Evolutionary conservation across 176 grass and related monocot species (phyloP), one percentile per base, ranked within the genome.

Genomic region (Eragrostis curvula): DNA sequence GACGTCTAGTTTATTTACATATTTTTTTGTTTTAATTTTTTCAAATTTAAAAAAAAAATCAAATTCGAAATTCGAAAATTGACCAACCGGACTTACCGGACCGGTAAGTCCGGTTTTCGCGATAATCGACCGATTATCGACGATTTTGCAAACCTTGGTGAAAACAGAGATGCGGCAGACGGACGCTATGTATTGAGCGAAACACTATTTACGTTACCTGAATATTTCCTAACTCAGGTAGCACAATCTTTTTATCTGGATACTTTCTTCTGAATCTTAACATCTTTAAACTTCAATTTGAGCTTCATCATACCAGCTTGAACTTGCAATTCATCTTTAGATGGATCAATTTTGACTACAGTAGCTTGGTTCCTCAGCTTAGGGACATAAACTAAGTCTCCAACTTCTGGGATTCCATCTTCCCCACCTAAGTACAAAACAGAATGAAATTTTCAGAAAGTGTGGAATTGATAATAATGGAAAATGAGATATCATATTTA

Each of bases 231-330:
- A 49, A 29, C 9, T 49, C 21, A 58, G 57, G 56, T 13, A 45
- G 12, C 28, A 15, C 50, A 77, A 15, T 13, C 51, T 23, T 87
- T 60, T 58, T 82, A 82, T 80, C 72, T 75, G n/a, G 80, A 61
- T 32, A 68, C 81, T 63, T 62, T 92, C 64, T 81, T 79, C 74
- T 75, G 76, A 66, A 77, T 79, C 68, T 84, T 78, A 53, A 87
- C 66, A 67, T 94, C 92, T 69, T 81, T 70, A 21, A 94, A n/a
- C 66, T 91, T 91, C 52, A 94, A 40, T 86, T 88, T 88, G 77
- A 94, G 75, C 81, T 91, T 91, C 83, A 94, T 89, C 52, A 91
- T 91, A 60, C 89, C 77, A 20, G 84, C 87, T 86, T 94, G 92
- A 58, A 94, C 86, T 53, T 89, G 75, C 23, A 94, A 66, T 78